These are phyloP conservation scores for Vaccinium darrowii DNA, from an alignment of 148 eudicot species.

Conservation along the genomic window DNA sequence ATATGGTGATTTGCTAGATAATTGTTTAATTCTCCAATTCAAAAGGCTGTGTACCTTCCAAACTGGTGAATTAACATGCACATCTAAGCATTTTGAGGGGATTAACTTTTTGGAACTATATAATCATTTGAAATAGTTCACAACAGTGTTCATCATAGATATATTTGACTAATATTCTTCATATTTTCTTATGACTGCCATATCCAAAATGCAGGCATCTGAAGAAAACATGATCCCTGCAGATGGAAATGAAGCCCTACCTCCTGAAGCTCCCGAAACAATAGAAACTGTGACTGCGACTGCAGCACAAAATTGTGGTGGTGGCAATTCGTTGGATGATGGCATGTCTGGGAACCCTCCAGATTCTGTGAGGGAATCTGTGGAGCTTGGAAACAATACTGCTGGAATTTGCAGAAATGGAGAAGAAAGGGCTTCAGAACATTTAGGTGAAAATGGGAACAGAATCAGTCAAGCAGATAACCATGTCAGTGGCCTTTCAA, in stretches of 20 bases:
- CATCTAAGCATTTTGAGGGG: neutral
- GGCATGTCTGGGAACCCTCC: constrained; percentile 13
- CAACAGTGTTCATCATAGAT: neutral
- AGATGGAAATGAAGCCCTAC: constrained; percentile 41
- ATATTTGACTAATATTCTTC: neutral
- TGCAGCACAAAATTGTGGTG: constrained; percentile 19
- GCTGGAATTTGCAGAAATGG: constrained; percentile 11
- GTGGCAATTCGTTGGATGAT: constrained; percentile 18
- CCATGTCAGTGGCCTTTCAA: constrained; percentile 8
- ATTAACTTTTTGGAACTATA: neutral
- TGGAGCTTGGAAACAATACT: constrained; percentile 16
- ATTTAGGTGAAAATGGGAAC: constrained; percentile 25
- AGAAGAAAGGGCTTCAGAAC: constrained; percentile 19
- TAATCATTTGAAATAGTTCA: neutral
- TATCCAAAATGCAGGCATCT: constrained; percentile 45
- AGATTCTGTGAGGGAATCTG: constrained; percentile 14
- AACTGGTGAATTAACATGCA: neutral
- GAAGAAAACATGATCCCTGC: constrained; percentile 30
- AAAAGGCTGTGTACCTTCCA: neutral
- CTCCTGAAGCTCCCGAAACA: constrained; percentile 18
- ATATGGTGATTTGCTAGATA: neutral
- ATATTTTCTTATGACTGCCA: neutral
- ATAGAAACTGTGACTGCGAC: constrained; percentile 21
- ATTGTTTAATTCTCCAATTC: neutral
- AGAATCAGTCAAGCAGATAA: constrained; percentile 14